These are phyloP conservation scores for Chalciporus piperatus DNA, from an alignment of 768 basidiomycete genomes.

Conservation along the genomic window DNA sequence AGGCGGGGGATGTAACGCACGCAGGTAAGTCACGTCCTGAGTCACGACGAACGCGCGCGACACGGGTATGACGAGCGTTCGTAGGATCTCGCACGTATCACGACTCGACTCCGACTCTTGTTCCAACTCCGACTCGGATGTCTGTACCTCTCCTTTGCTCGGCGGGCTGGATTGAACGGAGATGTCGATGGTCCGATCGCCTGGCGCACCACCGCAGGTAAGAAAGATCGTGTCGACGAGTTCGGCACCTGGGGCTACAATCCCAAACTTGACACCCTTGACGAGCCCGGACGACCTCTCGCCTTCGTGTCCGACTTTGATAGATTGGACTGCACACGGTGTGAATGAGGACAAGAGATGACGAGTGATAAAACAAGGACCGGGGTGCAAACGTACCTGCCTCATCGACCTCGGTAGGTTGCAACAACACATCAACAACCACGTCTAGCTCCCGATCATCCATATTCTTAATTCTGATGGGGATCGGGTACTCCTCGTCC, in stretches of 20 bases:
- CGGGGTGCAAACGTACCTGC: conserved; percentile 45
- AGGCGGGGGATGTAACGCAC: conserved; percentile 38
- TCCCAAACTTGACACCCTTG: conserved; percentile 69
- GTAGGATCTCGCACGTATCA: conserved; percentile 52
- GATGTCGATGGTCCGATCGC: conserved; percentile 75
- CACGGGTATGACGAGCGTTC: conserved; percentile 65
- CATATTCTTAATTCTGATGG: conserved; percentile 63
- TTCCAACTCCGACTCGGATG: neutral
- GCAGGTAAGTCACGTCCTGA: conserved; percentile 55
- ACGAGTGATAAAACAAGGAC: too few species aligned
- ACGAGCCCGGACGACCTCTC: conserved; percentile 69
- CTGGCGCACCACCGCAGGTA: conserved; percentile 56
- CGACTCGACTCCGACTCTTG: conserved; percentile 17
- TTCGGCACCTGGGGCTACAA: conserved; percentile 54
- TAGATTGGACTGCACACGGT: too few species aligned
- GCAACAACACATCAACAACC: conserved; percentile 70
- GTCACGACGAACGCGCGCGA: conserved; percentile 56
- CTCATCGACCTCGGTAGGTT: conserved; percentile 74
- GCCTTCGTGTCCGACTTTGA: conserved; percentile 42
- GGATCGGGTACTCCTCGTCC: conserved; percentile 77
- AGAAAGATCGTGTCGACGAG: conserved; percentile 63
- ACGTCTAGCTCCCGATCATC: conserved; percentile 72
- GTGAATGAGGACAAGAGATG: too few species aligned
- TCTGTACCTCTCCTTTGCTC: neutral
- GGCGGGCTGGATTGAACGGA: conserved; percentile 63